These are phyloP conservation scores for Fusarium chlamydosporum DNA, from an alignment of 2,329 filamentous ascomycete genomes.

Conservation along the genomic window DNA sequence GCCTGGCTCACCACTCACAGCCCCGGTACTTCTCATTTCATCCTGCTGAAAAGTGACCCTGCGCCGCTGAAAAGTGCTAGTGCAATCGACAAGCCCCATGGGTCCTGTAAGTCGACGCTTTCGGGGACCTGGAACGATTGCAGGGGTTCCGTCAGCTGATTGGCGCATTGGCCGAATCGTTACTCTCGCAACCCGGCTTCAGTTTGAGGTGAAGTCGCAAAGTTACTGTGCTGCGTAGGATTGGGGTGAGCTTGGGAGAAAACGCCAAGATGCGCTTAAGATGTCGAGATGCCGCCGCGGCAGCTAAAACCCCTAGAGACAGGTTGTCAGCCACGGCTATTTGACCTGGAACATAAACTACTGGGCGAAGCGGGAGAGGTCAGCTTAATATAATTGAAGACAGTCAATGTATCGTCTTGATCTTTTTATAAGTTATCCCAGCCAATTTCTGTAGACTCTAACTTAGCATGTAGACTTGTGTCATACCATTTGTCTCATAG, in stretches of 20 bases:
- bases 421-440: neutral
- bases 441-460: neutral
- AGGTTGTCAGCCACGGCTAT: neutral
- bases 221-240: too few relatives aligned
- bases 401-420: neutral
- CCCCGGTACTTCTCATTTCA: neutral
- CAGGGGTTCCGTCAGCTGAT: slow-evolving; percentile 37
- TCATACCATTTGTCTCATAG: neutral
- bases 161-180: slow-evolving; percentile 16
- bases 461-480: neutral
- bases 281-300: neutral
- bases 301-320: neutral
- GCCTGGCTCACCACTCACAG: too few relatives aligned
- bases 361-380: too few relatives aligned
- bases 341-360: too few relatives aligned
- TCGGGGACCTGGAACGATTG: slow-evolving; percentile 22
- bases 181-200: neutral
- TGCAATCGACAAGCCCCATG: neutral
- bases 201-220: too few relatives aligned
- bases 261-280: neutral
- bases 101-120: slow-evolving; percentile 41
- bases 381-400: too few relatives aligned
- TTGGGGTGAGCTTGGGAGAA: neutral
- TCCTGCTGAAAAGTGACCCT: slow-evolving; percentile 14
- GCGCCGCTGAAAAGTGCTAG: slow-evolving; percentile 19